Percentiles rank a stretch among this genome's conserved stretches.
Evolutionary conservation across 2,329 filamentous ascomycete species (phyloP).

Genomic region (Verticillium dahliae): DNA sequence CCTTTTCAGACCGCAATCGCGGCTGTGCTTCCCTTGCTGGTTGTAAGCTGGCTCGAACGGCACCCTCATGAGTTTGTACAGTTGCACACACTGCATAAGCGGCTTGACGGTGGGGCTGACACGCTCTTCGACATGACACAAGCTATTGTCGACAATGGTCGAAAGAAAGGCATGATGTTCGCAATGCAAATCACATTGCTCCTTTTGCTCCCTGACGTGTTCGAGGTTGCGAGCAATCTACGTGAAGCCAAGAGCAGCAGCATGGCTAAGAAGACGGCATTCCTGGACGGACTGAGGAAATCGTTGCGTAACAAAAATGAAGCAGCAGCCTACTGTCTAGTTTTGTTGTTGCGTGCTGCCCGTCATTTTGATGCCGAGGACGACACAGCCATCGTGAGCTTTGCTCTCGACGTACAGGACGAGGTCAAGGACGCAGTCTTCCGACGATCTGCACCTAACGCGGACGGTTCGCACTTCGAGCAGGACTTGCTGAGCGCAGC

Average conservation of each 20-base stretch:
- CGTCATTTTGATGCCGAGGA: slow-evolving; percentile 58
- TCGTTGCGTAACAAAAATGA: slow-evolving; percentile 58
- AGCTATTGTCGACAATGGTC: slow-evolving; percentile 51
- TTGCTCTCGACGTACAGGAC: slow-evolving; percentile 63
- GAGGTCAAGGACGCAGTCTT: slow-evolving; percentile 63
- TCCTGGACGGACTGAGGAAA: slow-evolving; percentile 58
- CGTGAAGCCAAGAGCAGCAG: slow-evolving; percentile 55
- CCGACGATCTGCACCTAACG: slow-evolving; percentile 38
- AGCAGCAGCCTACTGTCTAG: slow-evolving; percentile 59
- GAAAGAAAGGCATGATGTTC: slow-evolving; percentile 48
- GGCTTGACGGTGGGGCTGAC: slow-evolving; percentile 59
- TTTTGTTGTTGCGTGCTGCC: slow-evolving; percentile 54
- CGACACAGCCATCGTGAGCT: slow-evolving; percentile 59
- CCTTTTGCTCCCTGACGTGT: slow-evolving; percentile 61
- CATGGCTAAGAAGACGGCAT: slow-evolving; percentile 60
- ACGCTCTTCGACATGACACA: slow-evolving; percentile 65
- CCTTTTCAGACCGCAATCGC: slow-evolving; percentile 58
- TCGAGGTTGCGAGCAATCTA: slow-evolving; percentile 63
- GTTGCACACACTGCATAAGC: slow-evolving; percentile 52
- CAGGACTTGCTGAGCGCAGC: slow-evolving; percentile 60
- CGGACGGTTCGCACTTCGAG: slow-evolving; percentile 48
- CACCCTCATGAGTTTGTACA: slow-evolving; percentile 59
- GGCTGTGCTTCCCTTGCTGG: slow-evolving; percentile 54
- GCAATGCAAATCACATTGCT: slow-evolving; percentile 58
- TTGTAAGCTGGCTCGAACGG: slow-evolving; percentile 60